Evolutionary conservation across 257 asterid genomes (phyloP).

Genomic region (Schizonepeta tenuifolia): DNA sequence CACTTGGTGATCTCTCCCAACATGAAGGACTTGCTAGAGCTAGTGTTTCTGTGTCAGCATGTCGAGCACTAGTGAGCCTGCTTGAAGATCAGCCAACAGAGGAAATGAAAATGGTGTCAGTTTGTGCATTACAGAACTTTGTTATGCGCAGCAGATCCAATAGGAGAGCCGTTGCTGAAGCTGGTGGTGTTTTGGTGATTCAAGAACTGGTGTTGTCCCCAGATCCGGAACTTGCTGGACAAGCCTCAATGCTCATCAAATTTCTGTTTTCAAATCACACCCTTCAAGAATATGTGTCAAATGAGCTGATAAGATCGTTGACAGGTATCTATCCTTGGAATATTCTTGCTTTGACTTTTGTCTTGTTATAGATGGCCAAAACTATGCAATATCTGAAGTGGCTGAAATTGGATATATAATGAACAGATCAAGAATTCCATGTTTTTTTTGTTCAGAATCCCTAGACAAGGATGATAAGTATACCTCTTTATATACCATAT

Average conservation of each 20-base stretch:
- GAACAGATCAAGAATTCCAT: no score
- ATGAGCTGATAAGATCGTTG: conserved; percentile 75
- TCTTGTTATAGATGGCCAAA: conserved; percentile 7
- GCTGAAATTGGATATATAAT: conserved; percentile 14
- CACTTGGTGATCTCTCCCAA: conserved; percentile 90
- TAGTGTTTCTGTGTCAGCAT: conserved; percentile 75
- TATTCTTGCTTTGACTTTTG: conserved; percentile 17
- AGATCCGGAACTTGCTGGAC: conserved; percentile 64
- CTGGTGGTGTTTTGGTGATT: conserved; percentile 76
- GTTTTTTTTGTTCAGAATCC: no score
- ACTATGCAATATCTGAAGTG: conserved; percentile 5
- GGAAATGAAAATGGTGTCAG: conserved; percentile 74
- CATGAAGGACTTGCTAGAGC: conserved; percentile 87
- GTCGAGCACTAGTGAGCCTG: conserved; percentile 68
- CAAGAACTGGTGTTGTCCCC: conserved; percentile 71
- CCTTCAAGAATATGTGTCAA: conserved; percentile 84
- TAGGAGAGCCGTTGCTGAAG: conserved; percentile 86
- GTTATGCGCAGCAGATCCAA: conserved; percentile 85
- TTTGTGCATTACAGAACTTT: conserved; percentile 85
- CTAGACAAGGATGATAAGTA: no score
- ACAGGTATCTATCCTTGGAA: conserved; percentile 55
- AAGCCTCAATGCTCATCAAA: conserved; percentile 72
- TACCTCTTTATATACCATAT: conserved; percentile 9
- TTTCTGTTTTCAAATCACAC: conserved; percentile 84
- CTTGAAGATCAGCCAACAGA: conserved; percentile 79